phyloP scores from a whole-genome alignment of 139 green algal species.

The Picochlorum costavermella region DNA sequence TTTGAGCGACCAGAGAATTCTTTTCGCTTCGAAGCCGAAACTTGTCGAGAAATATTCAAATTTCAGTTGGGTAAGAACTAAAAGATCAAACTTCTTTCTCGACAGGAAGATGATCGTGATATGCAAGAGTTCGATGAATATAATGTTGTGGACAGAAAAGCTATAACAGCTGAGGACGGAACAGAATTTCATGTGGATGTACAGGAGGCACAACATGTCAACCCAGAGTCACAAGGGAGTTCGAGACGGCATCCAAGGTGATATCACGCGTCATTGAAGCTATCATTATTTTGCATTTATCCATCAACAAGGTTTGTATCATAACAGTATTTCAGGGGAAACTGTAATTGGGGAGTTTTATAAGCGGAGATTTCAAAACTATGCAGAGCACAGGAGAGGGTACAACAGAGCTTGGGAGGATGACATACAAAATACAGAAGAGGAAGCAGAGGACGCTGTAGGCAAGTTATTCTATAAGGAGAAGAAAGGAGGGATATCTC shows the following conservation, averaged over 20 bases:
- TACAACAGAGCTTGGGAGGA: background rate
- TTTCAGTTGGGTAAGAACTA: no score
- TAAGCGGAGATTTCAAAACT: background rate
- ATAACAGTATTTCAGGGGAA: background rate
- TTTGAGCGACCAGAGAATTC: no score
- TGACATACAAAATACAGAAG: no score
- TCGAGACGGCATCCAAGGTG: background rate
- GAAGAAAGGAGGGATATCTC: no score
- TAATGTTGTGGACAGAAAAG: no score
- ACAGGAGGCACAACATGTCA: background rate
- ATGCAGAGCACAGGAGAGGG: background rate
- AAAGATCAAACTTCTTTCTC: background rate
- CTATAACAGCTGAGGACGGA: background rate
- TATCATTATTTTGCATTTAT: background rate
- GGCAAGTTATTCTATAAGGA: no score
- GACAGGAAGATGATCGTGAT: no score
- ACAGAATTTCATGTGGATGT: constrained; percentile 4
- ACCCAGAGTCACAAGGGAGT: background rate
- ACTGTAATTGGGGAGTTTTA: background rate
- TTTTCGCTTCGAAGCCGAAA: no score
- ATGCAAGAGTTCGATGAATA: no score
- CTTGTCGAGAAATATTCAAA: no score
- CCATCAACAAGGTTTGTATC: background rate
- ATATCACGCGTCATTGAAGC: background rate
- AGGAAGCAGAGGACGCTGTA: no score